Conservation (phyloP, 306 rosid species). For the Adenanthera pavonina region DNA sequence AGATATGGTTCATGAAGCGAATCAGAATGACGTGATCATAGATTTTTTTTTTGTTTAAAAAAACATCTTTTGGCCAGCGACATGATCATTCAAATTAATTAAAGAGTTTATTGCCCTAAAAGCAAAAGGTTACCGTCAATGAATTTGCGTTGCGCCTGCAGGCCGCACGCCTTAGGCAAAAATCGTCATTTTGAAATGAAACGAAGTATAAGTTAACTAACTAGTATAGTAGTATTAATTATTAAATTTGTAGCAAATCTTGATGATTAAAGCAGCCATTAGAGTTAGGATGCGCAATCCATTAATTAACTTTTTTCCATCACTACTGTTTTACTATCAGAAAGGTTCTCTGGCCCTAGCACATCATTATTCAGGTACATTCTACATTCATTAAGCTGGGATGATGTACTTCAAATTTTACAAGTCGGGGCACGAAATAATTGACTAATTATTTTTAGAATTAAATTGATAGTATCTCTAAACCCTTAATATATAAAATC, state of each 20-base stretch:
- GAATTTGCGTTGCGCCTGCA: background rate
- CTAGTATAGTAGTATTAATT: background rate
- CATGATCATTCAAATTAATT: background rate
- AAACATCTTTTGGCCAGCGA: background rate
- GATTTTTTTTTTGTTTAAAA: too few relatives aligned
- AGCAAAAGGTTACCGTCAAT: background rate
- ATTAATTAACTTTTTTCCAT: background rate
- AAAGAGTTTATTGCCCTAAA: background rate
- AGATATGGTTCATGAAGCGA: slow-evolving; percentile 37
- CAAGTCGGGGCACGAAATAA: too few relatives aligned
- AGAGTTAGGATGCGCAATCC: background rate
- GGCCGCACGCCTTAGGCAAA: background rate
- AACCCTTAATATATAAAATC: too few relatives aligned
- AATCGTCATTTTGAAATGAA: background rate
- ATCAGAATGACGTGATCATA: background rate
- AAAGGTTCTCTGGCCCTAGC: background rate
- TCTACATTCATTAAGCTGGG: background rate
- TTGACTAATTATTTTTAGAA: background rate
- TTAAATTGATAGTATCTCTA: background rate
- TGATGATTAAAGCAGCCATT: background rate
- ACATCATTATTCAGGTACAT: background rate
- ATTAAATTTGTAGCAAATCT: background rate
- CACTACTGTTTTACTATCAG: too few relatives aligned
- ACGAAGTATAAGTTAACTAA: too few relatives aligned
- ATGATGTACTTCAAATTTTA: background rate